Percentiles rank a stretch among this genome's conserved stretches.
Evolutionary conservation across 768 basidiomycete genomes (phyloP).

Genomic region (Tephrocybe sp.): DNA sequence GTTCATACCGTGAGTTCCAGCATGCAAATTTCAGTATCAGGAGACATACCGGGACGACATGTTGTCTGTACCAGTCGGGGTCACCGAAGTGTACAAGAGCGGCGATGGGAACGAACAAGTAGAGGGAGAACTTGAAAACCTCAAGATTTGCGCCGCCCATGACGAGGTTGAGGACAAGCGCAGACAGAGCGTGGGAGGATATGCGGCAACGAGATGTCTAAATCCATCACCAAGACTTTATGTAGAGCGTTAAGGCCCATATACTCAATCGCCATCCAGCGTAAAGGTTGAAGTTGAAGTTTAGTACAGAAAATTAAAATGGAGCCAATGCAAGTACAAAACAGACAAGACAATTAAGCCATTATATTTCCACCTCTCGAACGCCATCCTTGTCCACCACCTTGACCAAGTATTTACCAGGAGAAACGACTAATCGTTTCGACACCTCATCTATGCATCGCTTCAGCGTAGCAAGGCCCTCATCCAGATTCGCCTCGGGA

Average conservation of each 20-base stretch:
- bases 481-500: slow-evolving; percentile 81
- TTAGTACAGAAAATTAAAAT: slow-evolving; percentile 11
- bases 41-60: slow-evolving; percentile 68
- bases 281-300: neutral
- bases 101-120: slow-evolving; percentile 81
- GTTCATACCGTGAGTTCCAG: neutral
- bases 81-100: slow-evolving; percentile 86
- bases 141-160: slow-evolving; percentile 70
- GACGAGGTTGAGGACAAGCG: neutral
- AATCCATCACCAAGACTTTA: too few relatives aligned
- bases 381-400: slow-evolving; percentile 92
- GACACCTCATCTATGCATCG: slow-evolving; percentile 90
- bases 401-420: slow-evolving; percentile 84
- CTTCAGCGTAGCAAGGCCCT: slow-evolving; percentile 80
- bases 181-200: too few relatives aligned
- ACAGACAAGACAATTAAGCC: slow-evolving; percentile 1
- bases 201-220: too few relatives aligned
- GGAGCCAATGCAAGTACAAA: slow-evolving; percentile 11
- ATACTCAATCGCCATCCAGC: neutral
- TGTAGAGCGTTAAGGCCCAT: too few relatives aligned
- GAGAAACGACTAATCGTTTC: slow-evolving; percentile 77
- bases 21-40: neutral
- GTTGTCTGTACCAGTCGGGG: slow-evolving; percentile 79
- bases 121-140: slow-evolving; percentile 86
- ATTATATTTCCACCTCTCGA: slow-evolving; percentile 72